phyloP scores from a whole-genome alignment of 257 asterid genomes.

The Solanum corneliomulleri region DNA sequence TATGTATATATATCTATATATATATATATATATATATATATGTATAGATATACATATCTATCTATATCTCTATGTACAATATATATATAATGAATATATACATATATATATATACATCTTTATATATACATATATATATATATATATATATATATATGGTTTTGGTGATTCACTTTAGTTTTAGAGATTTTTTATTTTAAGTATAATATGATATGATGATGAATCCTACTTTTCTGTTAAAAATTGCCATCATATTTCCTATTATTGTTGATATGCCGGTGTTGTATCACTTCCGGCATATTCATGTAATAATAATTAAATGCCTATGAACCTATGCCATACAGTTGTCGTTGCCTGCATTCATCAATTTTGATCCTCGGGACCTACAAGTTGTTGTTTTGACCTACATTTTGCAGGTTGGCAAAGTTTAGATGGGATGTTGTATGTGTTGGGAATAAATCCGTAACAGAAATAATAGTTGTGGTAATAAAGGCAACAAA shows the following conservation, averaged over 20 bases:
- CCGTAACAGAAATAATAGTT: no score
- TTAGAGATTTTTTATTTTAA: neutral
- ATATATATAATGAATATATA: no score
- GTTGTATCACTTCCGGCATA: neutral
- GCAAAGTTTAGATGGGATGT: slow-evolving; percentile 81
- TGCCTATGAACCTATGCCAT: neutral
- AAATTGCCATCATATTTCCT: neutral
- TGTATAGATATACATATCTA: no score
- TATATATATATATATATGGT: no score
- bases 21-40: no score
- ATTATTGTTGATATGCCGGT: neutral
- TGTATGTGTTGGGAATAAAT: neutral
- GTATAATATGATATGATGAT: neutral
- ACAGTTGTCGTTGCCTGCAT: neutral
- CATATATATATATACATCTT: no score
- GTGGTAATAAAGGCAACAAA: no score
- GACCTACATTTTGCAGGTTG: slow-evolving; percentile 41
- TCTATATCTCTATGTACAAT: no score
- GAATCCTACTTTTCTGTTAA: neutral
- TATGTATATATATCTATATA: no score
- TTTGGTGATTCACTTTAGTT: neutral
- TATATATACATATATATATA: no score
- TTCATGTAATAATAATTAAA: neutral
- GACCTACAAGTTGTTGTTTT: neutral
- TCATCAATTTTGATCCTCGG: neutral